Percentiles rank a stretch among this genome's conserved stretches.
Conservation (phyloP, 2,329 filamentous ascomycete genomes). For the Laburnicola sp. region DNA sequence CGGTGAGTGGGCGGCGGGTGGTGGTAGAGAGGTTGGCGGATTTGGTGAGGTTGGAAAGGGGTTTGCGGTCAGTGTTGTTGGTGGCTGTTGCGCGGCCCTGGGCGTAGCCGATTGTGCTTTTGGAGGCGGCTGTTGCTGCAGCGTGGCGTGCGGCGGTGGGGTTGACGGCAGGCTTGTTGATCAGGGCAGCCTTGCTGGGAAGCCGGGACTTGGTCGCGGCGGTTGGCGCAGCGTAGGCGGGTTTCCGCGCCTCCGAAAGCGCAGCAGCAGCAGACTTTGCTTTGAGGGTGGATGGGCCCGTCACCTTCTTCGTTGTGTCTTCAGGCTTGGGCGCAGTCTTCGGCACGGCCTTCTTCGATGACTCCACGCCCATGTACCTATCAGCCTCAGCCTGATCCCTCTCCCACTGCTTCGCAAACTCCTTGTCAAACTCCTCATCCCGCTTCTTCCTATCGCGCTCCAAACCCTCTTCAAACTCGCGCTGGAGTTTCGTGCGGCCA, state of each 20-base stretch:
- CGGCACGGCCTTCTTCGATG: conserved; percentile 32
- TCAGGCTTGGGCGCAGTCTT: conserved; percentile 13
- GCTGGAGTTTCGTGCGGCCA: conserved; percentile 65
- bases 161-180: conserved; percentile 50
- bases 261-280: conserved; percentile 56
- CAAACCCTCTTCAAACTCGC: conserved; percentile 56
- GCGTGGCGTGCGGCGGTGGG: conserved; percentile 60
- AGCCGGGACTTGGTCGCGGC: conserved; percentile 46
- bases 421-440: conserved; percentile 68
- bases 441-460: conserved; percentile 54
- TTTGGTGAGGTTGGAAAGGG: conserved; percentile 42
- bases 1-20: conserved; percentile 23
- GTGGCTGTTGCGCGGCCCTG: conserved; percentile 67
- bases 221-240: conserved; percentile 46
- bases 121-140: conserved; percentile 68
- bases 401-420: conserved; percentile 64
- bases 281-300: conserved; percentile 55
- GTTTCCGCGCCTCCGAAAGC: conserved; percentile 41
- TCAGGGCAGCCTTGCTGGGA: conserved; percentile 38
- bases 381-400: conserved; percentile 54
- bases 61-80: conserved; percentile 42
- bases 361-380: conserved; percentile 33
- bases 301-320: conserved; percentile 25
- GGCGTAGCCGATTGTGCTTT: conserved; percentile 82
- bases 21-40: conserved; percentile 32